Conservation (phyloP, 2,329 filamentous ascomycete species). For the Claviceps sp. region DNA sequence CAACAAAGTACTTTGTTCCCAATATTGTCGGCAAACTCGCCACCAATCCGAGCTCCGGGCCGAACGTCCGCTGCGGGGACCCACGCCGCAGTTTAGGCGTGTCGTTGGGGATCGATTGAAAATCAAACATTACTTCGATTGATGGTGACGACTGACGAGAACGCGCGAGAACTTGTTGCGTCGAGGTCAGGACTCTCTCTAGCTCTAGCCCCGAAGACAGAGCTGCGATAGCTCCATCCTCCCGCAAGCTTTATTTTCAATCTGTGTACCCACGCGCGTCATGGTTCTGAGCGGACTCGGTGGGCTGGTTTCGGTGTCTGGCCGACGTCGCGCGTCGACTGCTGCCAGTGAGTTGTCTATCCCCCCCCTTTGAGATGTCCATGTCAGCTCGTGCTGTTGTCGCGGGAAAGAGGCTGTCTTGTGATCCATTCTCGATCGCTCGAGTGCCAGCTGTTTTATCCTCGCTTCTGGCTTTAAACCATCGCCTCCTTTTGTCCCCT, state of each 20-base stretch:
- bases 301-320: slow-evolving; percentile 16
- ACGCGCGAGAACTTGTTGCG: too few relatives aligned
- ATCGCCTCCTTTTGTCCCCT: background rate
- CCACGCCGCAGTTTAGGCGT: too few relatives aligned
- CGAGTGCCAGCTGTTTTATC: background rate
- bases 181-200: too few relatives aligned
- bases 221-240: background rate
- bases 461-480: background rate
- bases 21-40: too few relatives aligned
- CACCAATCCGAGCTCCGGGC: too few relatives aligned
- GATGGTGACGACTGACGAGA: too few relatives aligned
- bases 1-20: too few relatives aligned
- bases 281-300: slow-evolving; percentile 18
- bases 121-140: too few relatives aligned
- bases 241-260: background rate
- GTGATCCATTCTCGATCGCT: background rate
- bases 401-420: too few relatives aligned
- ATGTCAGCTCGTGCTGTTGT: too few relatives aligned
- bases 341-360: slow-evolving; percentile 13
- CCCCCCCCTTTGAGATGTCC: background rate
- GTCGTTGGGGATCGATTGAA: too few relatives aligned
- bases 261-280: slow-evolving; percentile 2
- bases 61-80: too few relatives aligned
- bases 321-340: slow-evolving; percentile 18
- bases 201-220: background rate